Evolutionary conservation across 2,329 filamentous ascomycete genomes (phyloP), one percentile per base, ranked within the genome.

Genomic region (Lomentospora prolificans): DNA sequence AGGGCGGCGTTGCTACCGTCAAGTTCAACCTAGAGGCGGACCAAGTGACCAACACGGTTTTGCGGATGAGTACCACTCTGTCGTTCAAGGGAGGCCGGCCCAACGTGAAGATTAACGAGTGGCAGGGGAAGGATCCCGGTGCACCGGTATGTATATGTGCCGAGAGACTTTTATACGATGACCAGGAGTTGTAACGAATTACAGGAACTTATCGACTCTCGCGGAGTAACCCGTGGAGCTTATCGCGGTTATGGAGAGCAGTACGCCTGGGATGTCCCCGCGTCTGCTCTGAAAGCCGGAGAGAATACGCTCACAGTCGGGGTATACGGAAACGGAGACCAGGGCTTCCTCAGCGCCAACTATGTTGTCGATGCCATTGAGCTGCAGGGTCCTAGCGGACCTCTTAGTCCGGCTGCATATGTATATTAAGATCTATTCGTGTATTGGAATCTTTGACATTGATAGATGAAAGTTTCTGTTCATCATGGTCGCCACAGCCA

Each of bases 31-130:
- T 84, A 0, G 67, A 65, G 10, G 73, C 77, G 12, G 73, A 73
- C 2, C 74, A 79, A 4, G 72, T 74, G 2, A 74, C 77, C 2
- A 75, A 79, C 1, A 86, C 81, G 0, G 44, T 48, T 25, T 74
- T 87, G 27, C 76, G 82, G 44, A 78, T 87, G 57, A 82, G 80
- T 4, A 87, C 84, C 0, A 87, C 84, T 0, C 70, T 87, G 19
- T 74, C 78, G 1, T 86, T 84, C 59, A 76, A 78, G 0, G 78
- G 82, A 24, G 80, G 73, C 4, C 73, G 84, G 9, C 84, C 84
- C 1, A 71, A 75, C 44, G 76, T 75, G 10, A 73, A 67, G 14
- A 72, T 86, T 52, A 85, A 86, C 61, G 70, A 69, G 33, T 85
- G 74, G 66, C 71, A 65, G 8, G 75, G 72, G 1, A 58, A 72